phyloP scores from a whole-genome alignment of 1,139 yeast genomes.

The Yamadazyma dushanensis region DNA sequence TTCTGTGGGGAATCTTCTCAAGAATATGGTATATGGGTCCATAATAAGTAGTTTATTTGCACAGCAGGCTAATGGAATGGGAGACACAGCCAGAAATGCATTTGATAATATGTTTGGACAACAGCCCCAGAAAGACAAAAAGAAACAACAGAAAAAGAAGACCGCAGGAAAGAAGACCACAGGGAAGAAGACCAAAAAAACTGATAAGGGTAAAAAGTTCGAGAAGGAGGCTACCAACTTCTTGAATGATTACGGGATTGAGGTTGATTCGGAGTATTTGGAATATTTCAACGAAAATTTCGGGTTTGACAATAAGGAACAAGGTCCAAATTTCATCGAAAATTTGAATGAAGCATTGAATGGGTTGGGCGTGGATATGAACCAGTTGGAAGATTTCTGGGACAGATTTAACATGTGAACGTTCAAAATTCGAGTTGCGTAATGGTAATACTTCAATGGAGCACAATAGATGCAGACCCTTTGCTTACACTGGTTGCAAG shows the following conservation, averaged over 20 bases:
- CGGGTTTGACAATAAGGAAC: conserved; percentile 6
- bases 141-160: neutral
- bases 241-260: conserved; percentile 17
- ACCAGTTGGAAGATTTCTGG: conserved; percentile 7
- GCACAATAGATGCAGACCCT: too few relatives aligned
- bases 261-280: conserved; percentile 17
- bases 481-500: too few relatives aligned
- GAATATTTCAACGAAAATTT: conserved; percentile 16
- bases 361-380: conserved; percentile 10
- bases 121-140: neutral
- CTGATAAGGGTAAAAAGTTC: conserved; percentile 9
- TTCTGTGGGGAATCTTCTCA: too few relatives aligned
- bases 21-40: too few relatives aligned
- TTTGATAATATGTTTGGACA: too few relatives aligned
- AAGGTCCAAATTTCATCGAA: conserved; percentile 4
- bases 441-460: too few relatives aligned
- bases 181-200: neutral
- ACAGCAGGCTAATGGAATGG: too few relatives aligned
- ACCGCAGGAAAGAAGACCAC: neutral
- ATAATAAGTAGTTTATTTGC: too few relatives aligned
- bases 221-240: conserved; percentile 15
- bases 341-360: conserved; percentile 8
- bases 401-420: conserved; percentile 4
- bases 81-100: too few relatives aligned
- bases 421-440: neutral